Evolutionary conservation across 2,329 filamentous ascomycete genomes (phyloP).

Genomic region (Exophiala sp.): DNA sequence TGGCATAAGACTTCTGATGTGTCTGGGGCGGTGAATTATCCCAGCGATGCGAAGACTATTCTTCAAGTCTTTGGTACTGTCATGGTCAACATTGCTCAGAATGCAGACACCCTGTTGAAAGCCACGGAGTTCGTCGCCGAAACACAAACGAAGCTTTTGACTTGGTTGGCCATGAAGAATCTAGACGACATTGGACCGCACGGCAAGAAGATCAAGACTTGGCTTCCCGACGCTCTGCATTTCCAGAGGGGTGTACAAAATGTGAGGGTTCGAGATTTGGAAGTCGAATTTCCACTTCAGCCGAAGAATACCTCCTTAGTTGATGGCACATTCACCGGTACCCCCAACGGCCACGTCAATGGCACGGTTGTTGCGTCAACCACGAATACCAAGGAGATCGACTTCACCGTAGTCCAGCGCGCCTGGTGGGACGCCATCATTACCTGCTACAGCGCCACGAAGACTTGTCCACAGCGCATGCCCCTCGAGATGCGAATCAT

Average conservation of each 20-base stretch:
- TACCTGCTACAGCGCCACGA: slow-evolving; percentile 15
- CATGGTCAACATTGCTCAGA: slow-evolving; percentile 18
- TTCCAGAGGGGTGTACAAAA: slow-evolving; percentile 49
- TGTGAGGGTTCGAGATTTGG: slow-evolving; percentile 45
- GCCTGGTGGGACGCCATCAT: slow-evolving; percentile 52
- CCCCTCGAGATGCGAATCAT: slow-evolving; percentile 26
- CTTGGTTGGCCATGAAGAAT: slow-evolving; percentile 25
- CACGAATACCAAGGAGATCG: slow-evolving; percentile 32
- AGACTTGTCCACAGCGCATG: slow-evolving; percentile 21
- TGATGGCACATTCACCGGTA: neutral
- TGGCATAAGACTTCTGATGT: slow-evolving; percentile 37
- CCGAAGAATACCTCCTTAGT: slow-evolving; percentile 17
- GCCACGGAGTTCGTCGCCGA: slow-evolving; percentile 16
- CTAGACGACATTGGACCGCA: slow-evolving; percentile 19
- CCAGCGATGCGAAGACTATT: slow-evolving; percentile 20
- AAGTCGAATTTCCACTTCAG: slow-evolving; percentile 46
- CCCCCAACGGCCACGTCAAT: slow-evolving; percentile 4
- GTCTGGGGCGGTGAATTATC: slow-evolving; percentile 16
- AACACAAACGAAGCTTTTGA: slow-evolving; percentile 22
- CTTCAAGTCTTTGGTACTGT: slow-evolving; percentile 23
- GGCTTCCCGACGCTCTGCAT: slow-evolving; percentile 46
- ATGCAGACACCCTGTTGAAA: slow-evolving; percentile 16
- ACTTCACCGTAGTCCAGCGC: slow-evolving; percentile 43
- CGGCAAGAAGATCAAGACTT: slow-evolving; percentile 37
- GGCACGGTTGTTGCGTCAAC: neutral